These are phyloP conservation scores for Termitomyces titanicus DNA, from an alignment of 768 basidiomycete species.

Conservation along the genomic window DNA sequence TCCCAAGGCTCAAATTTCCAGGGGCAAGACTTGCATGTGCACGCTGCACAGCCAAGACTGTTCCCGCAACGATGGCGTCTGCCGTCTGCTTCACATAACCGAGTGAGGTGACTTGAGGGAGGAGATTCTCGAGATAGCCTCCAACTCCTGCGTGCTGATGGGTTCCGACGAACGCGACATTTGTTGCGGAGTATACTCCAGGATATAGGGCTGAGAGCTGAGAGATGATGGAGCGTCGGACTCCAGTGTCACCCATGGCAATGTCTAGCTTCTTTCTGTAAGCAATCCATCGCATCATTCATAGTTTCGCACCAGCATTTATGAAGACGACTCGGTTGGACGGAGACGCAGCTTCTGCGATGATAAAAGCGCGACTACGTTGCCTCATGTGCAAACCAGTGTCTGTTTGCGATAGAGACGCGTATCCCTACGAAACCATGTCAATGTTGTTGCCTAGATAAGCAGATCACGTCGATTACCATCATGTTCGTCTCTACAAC, in stretches of 20 bases:
- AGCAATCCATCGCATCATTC: not conserved
- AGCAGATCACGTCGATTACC: constrained; percentile 32
- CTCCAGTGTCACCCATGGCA: constrained; percentile 77
- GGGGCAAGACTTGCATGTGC: constrained; percentile 61
- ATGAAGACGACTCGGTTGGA: constrained; percentile 68
- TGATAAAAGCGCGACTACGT: constrained; percentile 71
- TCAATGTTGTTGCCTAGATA: not conserved
- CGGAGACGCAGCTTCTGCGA: constrained; percentile 56
- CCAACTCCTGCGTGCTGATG: constrained; percentile 79
- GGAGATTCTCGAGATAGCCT: constrained; percentile 73
- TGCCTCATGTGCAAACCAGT: constrained; percentile 79
- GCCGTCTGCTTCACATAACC: constrained; percentile 73
- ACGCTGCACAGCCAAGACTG: constrained; percentile 62
- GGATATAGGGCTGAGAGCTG: constrained; percentile 54
- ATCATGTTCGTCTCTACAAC: constrained; percentile 85
- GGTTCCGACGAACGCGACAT: constrained; percentile 73
- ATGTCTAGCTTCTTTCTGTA: constrained; percentile 45
- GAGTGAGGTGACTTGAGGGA: constrained; percentile 71
- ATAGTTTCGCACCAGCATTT: constrained; percentile 51
- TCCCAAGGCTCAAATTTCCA: constrained; percentile 61
- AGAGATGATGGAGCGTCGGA: constrained; percentile 65
- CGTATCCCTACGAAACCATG: constrained; percentile 53
- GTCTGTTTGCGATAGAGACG: constrained; percentile 58
- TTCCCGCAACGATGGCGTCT: constrained; percentile 68
- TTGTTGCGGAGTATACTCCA: constrained; percentile 62